These are phyloP conservation scores for Ceratocystis destructans DNA, from an alignment of 2,329 filamentous ascomycete species.

Conservation along the genomic window DNA sequence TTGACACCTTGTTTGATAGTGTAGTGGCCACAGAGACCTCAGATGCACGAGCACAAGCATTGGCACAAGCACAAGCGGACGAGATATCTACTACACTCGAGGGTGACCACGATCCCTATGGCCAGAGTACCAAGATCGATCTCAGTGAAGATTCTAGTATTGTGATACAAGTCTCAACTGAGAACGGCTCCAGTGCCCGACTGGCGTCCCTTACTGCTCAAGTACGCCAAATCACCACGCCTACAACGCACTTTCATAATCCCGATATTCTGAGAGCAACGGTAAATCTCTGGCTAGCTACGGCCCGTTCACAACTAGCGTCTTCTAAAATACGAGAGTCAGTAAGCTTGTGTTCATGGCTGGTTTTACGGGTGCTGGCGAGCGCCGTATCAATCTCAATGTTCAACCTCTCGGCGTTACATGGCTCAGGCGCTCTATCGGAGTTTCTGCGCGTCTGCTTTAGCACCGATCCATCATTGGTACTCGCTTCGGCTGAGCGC, in stretches of 20 bases:
- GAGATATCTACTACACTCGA: not conserved
- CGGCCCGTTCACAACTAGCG: constrained; percentile 32
- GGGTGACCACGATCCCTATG: not conserved
- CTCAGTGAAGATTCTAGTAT: not conserved
- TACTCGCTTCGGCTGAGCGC: constrained; percentile 38
- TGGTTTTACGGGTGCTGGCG: constrained; percentile 51
- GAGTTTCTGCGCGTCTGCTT: constrained; percentile 52
- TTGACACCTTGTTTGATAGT: constrained; percentile 53
- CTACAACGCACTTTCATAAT: constrained; percentile 42
- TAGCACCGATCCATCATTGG: constrained; percentile 26
- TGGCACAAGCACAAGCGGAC: not conserved
- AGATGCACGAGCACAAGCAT: not conserved
- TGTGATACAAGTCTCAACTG: not conserved
- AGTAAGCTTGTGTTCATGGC: constrained; percentile 43
- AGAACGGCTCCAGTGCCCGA: not conserved
- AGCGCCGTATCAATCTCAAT: constrained; percentile 47
- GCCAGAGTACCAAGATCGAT: not conserved
- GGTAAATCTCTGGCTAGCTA: constrained; percentile 49
- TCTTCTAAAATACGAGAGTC: constrained; percentile 23
- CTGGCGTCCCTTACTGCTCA: constrained; percentile 13
- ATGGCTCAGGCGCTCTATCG: constrained; percentile 56
- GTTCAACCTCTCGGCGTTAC: constrained; percentile 57
- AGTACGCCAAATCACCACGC: constrained; percentile 37
- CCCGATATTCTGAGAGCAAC: constrained; percentile 50
- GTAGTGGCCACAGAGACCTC: constrained; percentile 23